These are phyloP conservation scores for Lumnitzera racemosa DNA, from an alignment of 345 rosid species.

Conservation along the genomic window DNA sequence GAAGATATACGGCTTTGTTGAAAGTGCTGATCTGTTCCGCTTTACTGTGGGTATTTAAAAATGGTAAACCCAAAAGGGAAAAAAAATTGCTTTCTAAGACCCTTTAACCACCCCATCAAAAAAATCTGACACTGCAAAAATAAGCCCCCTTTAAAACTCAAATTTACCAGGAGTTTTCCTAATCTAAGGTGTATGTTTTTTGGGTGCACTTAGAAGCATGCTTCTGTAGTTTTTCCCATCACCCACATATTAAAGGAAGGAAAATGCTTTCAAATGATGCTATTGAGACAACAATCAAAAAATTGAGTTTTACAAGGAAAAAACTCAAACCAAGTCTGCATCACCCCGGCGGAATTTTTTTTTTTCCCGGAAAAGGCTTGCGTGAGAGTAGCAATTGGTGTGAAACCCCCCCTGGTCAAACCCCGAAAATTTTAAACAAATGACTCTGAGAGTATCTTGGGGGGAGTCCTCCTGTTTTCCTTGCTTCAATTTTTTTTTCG, in stretches of 20 bases:
- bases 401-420: conserved; percentile 62
- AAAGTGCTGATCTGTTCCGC: conserved; percentile 99
- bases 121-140: conserved; percentile 94
- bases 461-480: conserved; percentile 66
- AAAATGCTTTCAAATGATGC: conserved; percentile 99
- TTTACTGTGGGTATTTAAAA: conserved; percentile 89
- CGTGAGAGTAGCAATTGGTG: conserved; percentile 85
- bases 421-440: conserved; percentile 66
- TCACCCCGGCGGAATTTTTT: conserved; percentile 93
- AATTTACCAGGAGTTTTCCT: conserved; percentile 93
- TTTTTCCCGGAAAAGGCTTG: conserved; percentile 72
- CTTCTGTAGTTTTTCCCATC: conserved; percentile 75
- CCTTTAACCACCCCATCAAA: conserved; percentile 91
- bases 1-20: conserved; percentile 99
- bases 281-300: conserved; percentile 86
- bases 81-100: conserved; percentile 98
- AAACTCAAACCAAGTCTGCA: conserved; percentile 95
- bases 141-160: conserved; percentile 96
- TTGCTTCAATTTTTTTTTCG: conserved; percentile 88
- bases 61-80: conserved; percentile 94
- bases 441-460: conserved; percentile 75
- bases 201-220: conserved; percentile 96
- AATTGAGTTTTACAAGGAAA: conserved; percentile 82
- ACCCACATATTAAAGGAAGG: conserved; percentile 82
- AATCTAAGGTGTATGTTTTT: conserved; percentile 85